Percentiles rank a stretch among this genome's conserved stretches.
These are phyloP conservation scores for Corchorus olitorius DNA, from an alignment of 345 rosid genomes.

Conservation along the genomic window DNA sequence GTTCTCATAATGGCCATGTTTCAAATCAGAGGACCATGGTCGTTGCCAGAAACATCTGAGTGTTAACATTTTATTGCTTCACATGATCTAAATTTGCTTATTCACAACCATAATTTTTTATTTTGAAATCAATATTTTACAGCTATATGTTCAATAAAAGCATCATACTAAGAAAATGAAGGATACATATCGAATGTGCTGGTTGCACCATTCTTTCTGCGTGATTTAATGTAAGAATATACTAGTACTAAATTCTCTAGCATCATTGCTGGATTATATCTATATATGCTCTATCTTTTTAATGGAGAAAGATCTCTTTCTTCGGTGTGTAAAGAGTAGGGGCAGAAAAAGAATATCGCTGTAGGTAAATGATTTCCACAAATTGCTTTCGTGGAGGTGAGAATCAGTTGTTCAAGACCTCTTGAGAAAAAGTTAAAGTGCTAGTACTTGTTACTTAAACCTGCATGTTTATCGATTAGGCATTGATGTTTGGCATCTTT, in stretches of 20 bases:
- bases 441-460: no score
- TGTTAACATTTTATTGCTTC: background rate
- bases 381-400: background rate
- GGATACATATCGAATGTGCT: background rate
- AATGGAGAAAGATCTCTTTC: background rate
- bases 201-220: background rate
- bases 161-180: background rate
- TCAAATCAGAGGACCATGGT: background rate
- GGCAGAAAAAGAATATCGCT: background rate
- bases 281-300: background rate
- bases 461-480: background rate
- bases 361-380: no score
- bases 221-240: background rate
- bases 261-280: no score
- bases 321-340: background rate
- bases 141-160: background rate
- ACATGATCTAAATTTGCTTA: background rate
- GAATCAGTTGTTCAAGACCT: background rate
- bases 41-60: background rate
- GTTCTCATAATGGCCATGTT: background rate
- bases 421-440: background rate
- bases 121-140: background rate
- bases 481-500: background rate
- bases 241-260: no score
- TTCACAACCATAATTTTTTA: background rate